Evolutionary conservation across 768 basidiomycete genomes (phyloP).

Genomic region (Pisolithus sp.): DNA sequence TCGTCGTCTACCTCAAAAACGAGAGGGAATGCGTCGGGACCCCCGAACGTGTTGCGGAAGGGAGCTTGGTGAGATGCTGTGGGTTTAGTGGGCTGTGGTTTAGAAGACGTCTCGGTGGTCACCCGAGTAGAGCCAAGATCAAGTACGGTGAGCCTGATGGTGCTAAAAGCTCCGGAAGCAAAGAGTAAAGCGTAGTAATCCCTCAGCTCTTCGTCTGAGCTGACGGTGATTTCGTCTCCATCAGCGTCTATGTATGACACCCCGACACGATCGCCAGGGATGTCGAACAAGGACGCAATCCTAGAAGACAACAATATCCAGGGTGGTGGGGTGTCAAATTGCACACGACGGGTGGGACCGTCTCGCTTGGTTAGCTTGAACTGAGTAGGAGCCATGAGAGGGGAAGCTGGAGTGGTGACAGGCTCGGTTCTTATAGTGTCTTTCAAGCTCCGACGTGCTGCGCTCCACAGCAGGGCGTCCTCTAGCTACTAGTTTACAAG

Average conservation of each 20-base stretch:
- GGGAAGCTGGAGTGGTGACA: slow-evolving; percentile 4
- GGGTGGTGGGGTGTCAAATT: slow-evolving; percentile 44
- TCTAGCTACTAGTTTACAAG: no score
- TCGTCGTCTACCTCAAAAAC: slow-evolving; percentile 49
- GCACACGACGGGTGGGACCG: slow-evolving; percentile 54
- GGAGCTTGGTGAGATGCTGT: slow-evolving; percentile 24
- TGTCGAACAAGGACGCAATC: slow-evolving; percentile 47
- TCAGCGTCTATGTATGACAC: slow-evolving; percentile 71
- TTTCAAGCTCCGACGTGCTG: slow-evolving; percentile 44
- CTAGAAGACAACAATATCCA: slow-evolving; percentile 54
- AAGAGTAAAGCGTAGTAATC: slow-evolving; percentile 51
- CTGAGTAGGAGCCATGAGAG: slow-evolving; percentile 36
- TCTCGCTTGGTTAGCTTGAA: slow-evolving; percentile 62
- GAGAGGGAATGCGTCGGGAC: slow-evolving; percentile 38
- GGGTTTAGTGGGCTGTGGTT: slow-evolving; percentile 25
- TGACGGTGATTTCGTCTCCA: slow-evolving; percentile 71
- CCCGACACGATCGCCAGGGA: slow-evolving; percentile 52
- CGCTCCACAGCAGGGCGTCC: slow-evolving; percentile 9
- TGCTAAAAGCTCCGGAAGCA: slow-evolving; percentile 16
- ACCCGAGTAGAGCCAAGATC: slow-evolving; percentile 43
- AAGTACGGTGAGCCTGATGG: slow-evolving; percentile 59
- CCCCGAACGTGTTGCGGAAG: slow-evolving; percentile 59
- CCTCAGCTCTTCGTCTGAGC: slow-evolving; percentile 69
- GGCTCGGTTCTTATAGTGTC: slow-evolving; percentile 9
- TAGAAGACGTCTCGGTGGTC: slow-evolving; percentile 24